Base-by-base conservation (phyloP, 164 flowering plant genomes). In the Brasenia schreberi region DNA sequence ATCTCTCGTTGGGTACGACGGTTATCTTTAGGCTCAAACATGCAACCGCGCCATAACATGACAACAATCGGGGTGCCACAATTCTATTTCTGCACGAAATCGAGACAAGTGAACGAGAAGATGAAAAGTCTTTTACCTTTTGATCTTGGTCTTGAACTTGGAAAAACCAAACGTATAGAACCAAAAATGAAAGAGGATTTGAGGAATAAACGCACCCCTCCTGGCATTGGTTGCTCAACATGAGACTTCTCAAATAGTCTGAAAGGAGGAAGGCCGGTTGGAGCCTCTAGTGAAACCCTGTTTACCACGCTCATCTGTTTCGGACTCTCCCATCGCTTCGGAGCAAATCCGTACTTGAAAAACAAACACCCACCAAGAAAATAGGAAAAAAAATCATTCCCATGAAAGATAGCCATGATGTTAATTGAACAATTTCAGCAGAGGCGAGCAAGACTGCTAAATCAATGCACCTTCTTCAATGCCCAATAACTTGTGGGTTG, bases 151-250 rank as follows among this genome's bases (percentile, higher is more conserved):
- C 27, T 23, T 23, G 27, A 23, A 23, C 2, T 23, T 23, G 27
- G 27, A 23, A 23, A 23, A 23, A 23, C 27, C 2, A 23, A 23
- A 23, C 27, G 2, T 23, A 23, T 23, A 23, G 27, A 23, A 23
- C 2, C 0, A 23, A 23, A 23, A 23, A 23, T 23, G 27, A 23
- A 23, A 23, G 27, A 23, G 27, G 27, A 23, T 23, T 23, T 23
- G 27, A 23, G 27, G 27, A 23, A 23, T 56, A 64, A 0, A 64
- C 12, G 43, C 39, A 60, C 19, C 64, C 73, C 79, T 76, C 66
- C 76, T 63, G 76, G 66, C 53, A 65, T 18, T 7, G 70, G 64
- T 64, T 68, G 76, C 7, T 76, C 74, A 16, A 64, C 39, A 18
- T 64, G 61, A 62, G 66, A 62, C 63, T 72, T 60, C 18, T 73